Base-by-base conservation (phyloP, 148 eudicot species). In the Camellia sinensis region DNA sequence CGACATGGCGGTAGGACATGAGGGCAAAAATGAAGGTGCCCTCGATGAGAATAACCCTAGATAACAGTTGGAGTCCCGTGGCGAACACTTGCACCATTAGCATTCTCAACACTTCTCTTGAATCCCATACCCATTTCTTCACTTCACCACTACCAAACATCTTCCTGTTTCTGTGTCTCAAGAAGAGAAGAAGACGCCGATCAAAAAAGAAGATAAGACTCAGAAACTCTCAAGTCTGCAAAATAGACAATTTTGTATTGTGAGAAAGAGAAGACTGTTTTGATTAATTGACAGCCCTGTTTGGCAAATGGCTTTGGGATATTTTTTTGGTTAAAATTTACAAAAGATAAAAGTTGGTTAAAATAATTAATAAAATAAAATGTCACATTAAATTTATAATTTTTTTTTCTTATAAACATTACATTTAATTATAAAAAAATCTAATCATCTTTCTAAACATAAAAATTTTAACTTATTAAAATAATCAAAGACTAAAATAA, bases 21-120 rank as follows among this genome's bases (percentile, higher is more conserved):
- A 92, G 82, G 68, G 97, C 93, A 19, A 87, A 89, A 29, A 92
- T 54, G 75, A 90, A 90, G 18, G 83, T 76, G 1, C 92, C 92
- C 54, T 89, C 57, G 5, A 45, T 83, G 6, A 92, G 64, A 19
- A 84, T 85, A 7, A 90, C 75, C 53, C 80, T 88, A 0, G 93
- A 89, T 3, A 92, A 75, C 4, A 90, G 53, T 74, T 92, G 93
- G n/a, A 89, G 72, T 4, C 90, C 93, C 0, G 91, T 79, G 13
- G 84, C 74, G 14, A 89, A 73, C 2, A 86, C n/a, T 67, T 92
- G 93, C 2, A 92, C 93, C 78, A 76, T 74, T n/a, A 92, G 3
- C 97, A 92, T 90, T 0, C 87, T 82, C 8, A 83, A 4, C 14
- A 81, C 45, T 7, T 84, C 88, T n/a, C 85, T 78, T 48, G 91